Base-by-base conservation (phyloP, 768 basidiomycete species). In the Gloeophyllum trabeum region DNA sequence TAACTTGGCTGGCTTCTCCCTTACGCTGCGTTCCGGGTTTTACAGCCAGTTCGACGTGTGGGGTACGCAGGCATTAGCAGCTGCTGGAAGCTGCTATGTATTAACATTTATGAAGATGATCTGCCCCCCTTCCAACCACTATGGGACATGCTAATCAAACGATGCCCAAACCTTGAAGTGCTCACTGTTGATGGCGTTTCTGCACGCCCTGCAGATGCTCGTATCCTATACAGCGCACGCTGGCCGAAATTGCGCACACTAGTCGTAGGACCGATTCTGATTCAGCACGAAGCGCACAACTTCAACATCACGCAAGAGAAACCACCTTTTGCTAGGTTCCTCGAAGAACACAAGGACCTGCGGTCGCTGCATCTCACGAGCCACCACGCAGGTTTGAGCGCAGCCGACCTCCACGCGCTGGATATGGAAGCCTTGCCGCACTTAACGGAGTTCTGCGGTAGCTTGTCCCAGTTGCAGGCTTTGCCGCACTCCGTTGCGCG, bases 81-180 rank as follows among this genome's bases (percentile, higher is more conserved):
- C 26, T 21, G 20, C 18, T 10, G 6, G 7, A 10, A 10, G 10
- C 13, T 7, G 19, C 36, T 21, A n/a, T 38, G 18, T 21, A 19
- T 12, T 7, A n/a, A 18, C 14, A 26, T 46, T 44, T 22, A n/a
- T 40, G 56, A 51, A 77, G 73, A 76, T 47, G 70, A 75, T 46
- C 58, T 61, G 45, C 68, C 75, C 2, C 62, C 70, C 19, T 73
- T 67, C 43, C 63, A 62, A 36, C 66, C 64, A 28, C 61, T 87
- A 41, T 82, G 80, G 79, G 69, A 76, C 46, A 83, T 88, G 84
- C 67, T 87, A 37, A 72, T 76, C 41, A 60, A 62, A 20, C 69
- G 68, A 22, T 81, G 77, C 50, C 80, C 78, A 1, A 66, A 79
- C 48, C 68, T 88, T 5, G 74, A 82, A 54, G 76, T 79, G 42